Base-by-base conservation (phyloP, 139 green algal species). In the Nannochloris sp. region DNA sequence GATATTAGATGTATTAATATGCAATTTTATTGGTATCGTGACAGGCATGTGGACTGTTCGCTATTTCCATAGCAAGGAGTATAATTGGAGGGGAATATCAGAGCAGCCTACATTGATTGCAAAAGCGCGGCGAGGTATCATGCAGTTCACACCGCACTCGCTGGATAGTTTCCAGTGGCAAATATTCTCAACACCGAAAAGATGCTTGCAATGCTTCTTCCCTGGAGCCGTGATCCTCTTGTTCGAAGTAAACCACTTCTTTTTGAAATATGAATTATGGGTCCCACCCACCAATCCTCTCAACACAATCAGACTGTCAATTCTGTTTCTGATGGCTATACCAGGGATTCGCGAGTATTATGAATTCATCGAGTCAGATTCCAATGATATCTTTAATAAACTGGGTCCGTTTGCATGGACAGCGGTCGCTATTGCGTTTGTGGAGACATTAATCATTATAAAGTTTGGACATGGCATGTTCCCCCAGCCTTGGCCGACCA, bases 191-290 rank as follows among this genome's bases (percentile, higher is more conserved):
- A 71, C 61, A 21, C 85, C 85, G 6, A 79, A 76, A 44, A 74
- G 85, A 25, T 83, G 72, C 66, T 18, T 90, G 27, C 75, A 74
- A 62, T 75, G 69, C 50, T 40, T 65, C 21, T 68, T 72, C 46
- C 66, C 66, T 36, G 37, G 12, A 12, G 25, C 48, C 10, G 40
- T 71, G 19, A 46, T 72, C 9, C 66, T 78, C 15, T 46, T 71
- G 14, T 75, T 87, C 10, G 83, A 96, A 66, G 61, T 97, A 15
- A 91, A 94, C 54, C 72, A 81, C n/a, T 97, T 97, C 74, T 97
- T 96, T 72, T 75, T 97, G n/a, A 97, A 97, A 75, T 87, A 76
- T 58, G 60, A 85, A 16, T 80, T 96, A 24, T 96, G 87, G 90
- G 64, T 97, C 4, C 89, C 89, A 10, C 87, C 89, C 48, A 62